Evolutionary conservation across 768 basidiomycete species (phyloP).

Genomic region (Epithele typhae): DNA sequence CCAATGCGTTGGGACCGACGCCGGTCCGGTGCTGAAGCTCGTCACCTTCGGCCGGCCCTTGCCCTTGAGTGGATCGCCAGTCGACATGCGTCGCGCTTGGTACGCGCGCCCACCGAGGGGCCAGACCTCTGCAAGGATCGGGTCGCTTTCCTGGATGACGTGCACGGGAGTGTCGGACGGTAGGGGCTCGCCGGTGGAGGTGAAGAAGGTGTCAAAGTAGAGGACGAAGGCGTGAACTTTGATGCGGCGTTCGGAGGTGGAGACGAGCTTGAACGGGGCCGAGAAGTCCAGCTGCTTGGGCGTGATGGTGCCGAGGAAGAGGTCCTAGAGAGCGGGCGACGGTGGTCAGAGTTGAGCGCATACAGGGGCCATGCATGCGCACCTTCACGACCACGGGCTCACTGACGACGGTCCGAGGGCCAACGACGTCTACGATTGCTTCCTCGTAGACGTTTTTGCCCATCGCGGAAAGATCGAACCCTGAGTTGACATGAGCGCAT

Average conservation of each 20-base stretch:
- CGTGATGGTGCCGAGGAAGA: constrained; percentile 62
- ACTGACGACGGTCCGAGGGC: constrained; percentile 60
- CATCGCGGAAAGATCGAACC: constrained; percentile 89
- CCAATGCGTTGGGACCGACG: constrained; percentile 90
- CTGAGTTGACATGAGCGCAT: constrained; percentile 33
- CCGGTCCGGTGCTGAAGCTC: constrained; percentile 90
- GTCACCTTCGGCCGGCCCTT: constrained; percentile 44
- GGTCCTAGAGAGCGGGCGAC: constrained; percentile 48
- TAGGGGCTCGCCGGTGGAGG: constrained; percentile 48
- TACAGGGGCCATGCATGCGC: constrained; percentile 12
- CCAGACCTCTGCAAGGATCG: constrained; percentile 74
- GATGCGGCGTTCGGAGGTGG: constrained; percentile 52
- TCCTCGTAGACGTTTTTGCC: constrained; percentile 68
- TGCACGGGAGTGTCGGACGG: constrained; percentile 49
- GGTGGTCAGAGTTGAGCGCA: no score
- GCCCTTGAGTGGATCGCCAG: constrained; percentile 37
- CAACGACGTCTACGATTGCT: constrained; percentile 78
- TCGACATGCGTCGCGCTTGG: constrained; percentile 54
- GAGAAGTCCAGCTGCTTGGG: constrained; percentile 75
- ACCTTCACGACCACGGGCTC: constrained; percentile 68
- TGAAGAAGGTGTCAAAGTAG: constrained; percentile 96
- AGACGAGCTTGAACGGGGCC: constrained; percentile 71
- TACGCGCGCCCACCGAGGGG: constrained; percentile 66
- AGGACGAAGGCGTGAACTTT: constrained; percentile 79
- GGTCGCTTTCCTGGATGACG: constrained; percentile 53